These are phyloP conservation scores for Lathyrus oleraceus DNA, from an alignment of 306 rosid genomes.

Conservation along the genomic window DNA sequence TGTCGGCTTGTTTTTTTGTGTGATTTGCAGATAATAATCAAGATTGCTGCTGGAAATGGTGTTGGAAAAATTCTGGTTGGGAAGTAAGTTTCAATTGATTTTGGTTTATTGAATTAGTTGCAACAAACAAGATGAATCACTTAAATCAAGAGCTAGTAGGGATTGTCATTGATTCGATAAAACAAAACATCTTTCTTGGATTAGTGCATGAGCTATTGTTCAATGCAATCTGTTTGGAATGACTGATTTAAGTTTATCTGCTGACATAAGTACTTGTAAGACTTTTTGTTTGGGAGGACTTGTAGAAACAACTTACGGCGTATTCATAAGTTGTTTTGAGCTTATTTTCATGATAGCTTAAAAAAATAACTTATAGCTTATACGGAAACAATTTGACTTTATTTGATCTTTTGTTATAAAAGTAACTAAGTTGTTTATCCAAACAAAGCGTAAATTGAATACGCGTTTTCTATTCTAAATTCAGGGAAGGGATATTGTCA, in stretches of 20 bases:
- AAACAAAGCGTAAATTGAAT: background rate
- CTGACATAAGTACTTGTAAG: background rate
- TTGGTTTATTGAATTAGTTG: slow-evolving; percentile 29
- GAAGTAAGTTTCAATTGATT: slow-evolving; percentile 58
- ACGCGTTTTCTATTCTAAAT: slow-evolving; percentile 26
- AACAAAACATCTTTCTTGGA: slow-evolving; percentile 17
- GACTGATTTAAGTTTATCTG: too few species aligned
- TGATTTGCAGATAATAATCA: slow-evolving; percentile 74
- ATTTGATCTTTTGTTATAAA: background rate
- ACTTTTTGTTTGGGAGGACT: background rate
- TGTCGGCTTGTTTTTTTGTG: slow-evolving; percentile 18
- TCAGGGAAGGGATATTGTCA: slow-evolving; percentile 90
- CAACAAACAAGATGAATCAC: slow-evolving; percentile 8
- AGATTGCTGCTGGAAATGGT: slow-evolving; percentile 96
- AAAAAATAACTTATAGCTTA: background rate
- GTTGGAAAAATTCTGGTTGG: slow-evolving; percentile 94
- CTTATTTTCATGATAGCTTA: background rate
- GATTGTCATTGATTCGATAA: slow-evolving; percentile 2
- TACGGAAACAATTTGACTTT: background rate
- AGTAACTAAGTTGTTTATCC: background rate
- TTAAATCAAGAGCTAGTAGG: slow-evolving; percentile 24
- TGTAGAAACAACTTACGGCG: background rate
- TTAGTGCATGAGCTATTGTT: slow-evolving; percentile 14
- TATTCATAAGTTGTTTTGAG: background rate
- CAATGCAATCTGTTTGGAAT: slow-evolving; percentile 5